These are phyloP conservation scores for Ruellia speciosa DNA, from an alignment of 305 asterid genomes.

Conservation along the genomic window DNA sequence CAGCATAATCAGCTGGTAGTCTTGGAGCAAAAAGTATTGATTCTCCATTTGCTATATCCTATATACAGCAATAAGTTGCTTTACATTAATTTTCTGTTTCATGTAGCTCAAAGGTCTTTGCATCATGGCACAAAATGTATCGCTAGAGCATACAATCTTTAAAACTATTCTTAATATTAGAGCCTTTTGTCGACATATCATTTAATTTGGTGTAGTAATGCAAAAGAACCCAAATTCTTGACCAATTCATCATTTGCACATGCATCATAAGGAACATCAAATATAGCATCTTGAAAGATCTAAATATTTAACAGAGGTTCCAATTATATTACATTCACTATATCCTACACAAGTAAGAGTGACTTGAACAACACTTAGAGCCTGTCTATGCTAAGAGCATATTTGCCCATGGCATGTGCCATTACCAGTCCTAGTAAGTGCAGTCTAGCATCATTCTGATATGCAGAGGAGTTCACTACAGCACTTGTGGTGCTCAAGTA, in stretches of 20 bases:
- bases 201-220: slow-evolving; percentile 10
- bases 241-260: slow-evolving; percentile 16
- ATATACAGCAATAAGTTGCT: slow-evolving; percentile 20
- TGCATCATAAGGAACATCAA: neutral
- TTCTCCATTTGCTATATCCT: slow-evolving; percentile 80
- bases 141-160: neutral
- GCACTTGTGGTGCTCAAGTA: too few species aligned
- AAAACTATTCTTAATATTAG: slow-evolving; percentile 5
- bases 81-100: slow-evolving; percentile 9
- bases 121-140: neutral
- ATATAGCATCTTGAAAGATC: neutral
- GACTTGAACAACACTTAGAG: too few species aligned
- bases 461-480: too few species aligned
- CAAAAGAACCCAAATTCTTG: slow-evolving; percentile 13
- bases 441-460: too few species aligned
- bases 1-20: slow-evolving; percentile 74
- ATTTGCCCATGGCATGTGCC: too few species aligned
- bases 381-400: too few species aligned
- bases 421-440: too few species aligned
- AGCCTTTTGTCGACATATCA: slow-evolving; percentile 15
- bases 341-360: too few species aligned
- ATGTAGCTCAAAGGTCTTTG: neutral
- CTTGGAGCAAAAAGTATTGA: slow-evolving; percentile 82
- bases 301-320: neutral
- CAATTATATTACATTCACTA: too few species aligned